phyloP scores from a whole-genome alignment of 2,329 filamentous ascomycete species.

The Hysterium pulicare region DNA sequence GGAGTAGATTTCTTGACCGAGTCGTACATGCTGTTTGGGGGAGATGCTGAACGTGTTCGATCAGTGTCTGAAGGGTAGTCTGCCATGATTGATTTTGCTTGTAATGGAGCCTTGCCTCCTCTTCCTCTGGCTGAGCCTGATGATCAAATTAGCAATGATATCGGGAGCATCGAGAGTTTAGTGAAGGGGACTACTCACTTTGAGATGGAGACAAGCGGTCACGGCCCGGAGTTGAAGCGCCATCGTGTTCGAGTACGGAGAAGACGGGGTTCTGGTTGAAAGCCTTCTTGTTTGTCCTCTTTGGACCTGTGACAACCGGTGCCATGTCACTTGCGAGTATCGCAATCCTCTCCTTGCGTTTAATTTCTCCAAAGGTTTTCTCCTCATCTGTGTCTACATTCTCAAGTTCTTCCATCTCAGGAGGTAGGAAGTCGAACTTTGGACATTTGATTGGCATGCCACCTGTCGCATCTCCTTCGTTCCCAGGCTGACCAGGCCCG shows the following conservation, averaged over 20 bases:
- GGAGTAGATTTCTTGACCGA: conserved; percentile 34
- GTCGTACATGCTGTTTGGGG: conserved; percentile 40
- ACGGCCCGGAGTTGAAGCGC: conserved; percentile 36
- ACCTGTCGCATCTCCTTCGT: conserved; percentile 36
- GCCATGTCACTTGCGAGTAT: conserved; percentile 75
- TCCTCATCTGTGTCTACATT: conserved; percentile 73
- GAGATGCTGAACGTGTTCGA: conserved; percentile 45
- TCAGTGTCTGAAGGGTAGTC: conserved; percentile 45
- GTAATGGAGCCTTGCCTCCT: conserved; percentile 21
- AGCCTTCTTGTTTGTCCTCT: conserved; percentile 47
- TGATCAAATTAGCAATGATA: conserved; percentile 3
- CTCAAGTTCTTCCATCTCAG: conserved; percentile 63
- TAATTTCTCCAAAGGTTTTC: conserved; percentile 66
- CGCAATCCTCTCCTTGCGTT: conserved; percentile 67
- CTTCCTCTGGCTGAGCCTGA: conserved; percentile 34
- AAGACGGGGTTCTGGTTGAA: conserved; percentile 43
- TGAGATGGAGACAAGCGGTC: conserved; percentile 41
- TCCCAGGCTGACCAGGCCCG: conserved; percentile 52
- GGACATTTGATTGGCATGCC: conserved; percentile 59
- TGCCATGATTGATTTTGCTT: conserved; percentile 31
- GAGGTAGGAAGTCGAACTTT: conserved; percentile 60
- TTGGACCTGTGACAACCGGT: conserved; percentile 56
- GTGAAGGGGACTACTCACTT: conserved; percentile 16
- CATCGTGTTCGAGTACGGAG: conserved; percentile 39
- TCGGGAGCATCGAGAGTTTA: too few species aligned